Conservation (phyloP, 768 basidiomycete species). For the Tulasnella sp. region DNA sequence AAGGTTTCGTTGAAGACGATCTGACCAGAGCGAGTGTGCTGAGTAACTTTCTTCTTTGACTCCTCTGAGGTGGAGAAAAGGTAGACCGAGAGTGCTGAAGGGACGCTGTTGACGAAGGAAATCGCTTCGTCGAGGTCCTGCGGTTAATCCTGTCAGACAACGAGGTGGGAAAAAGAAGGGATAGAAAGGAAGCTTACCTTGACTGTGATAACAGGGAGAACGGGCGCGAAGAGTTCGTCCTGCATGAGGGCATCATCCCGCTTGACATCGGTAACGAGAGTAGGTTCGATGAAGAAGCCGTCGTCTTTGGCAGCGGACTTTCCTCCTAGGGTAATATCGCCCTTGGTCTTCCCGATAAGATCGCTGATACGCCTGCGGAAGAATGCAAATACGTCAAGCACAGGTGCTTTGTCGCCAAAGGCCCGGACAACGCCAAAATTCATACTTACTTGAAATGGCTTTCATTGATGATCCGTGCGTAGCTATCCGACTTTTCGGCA, state of each 20-base stretch:
- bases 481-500: slow-evolving; percentile 44
- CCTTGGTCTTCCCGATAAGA: slow-evolving; percentile 61
- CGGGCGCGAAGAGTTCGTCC: slow-evolving; percentile 40
- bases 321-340: slow-evolving; percentile 62
- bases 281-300: slow-evolving; percentile 65
- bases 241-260: slow-evolving; percentile 31
- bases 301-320: slow-evolving; percentile 46
- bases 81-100: slow-evolving; percentile 60
- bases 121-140: slow-evolving; percentile 33
- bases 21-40: slow-evolving; percentile 53
- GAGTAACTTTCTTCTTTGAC: slow-evolving; percentile 42
- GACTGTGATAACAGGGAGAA: slow-evolving; percentile 38
- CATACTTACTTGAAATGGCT: slow-evolving; percentile 48
- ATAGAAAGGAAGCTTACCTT: background rate
- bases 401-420: background rate
- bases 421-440: slow-evolving; percentile 34
- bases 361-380: slow-evolving; percentile 37
- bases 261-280: slow-evolving; percentile 60
- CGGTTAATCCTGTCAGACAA: background rate
- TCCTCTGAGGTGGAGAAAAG: slow-evolving; percentile 52
- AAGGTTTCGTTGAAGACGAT: slow-evolving; percentile 59
- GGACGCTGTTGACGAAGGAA: slow-evolving; percentile 31
- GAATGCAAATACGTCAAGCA: background rate
- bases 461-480: slow-evolving; percentile 50
- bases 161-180: background rate